These are phyloP conservation scores for Trichoderma guizhouense DNA, from an alignment of 2,329 filamentous ascomycete genomes.

Conservation along the genomic window DNA sequence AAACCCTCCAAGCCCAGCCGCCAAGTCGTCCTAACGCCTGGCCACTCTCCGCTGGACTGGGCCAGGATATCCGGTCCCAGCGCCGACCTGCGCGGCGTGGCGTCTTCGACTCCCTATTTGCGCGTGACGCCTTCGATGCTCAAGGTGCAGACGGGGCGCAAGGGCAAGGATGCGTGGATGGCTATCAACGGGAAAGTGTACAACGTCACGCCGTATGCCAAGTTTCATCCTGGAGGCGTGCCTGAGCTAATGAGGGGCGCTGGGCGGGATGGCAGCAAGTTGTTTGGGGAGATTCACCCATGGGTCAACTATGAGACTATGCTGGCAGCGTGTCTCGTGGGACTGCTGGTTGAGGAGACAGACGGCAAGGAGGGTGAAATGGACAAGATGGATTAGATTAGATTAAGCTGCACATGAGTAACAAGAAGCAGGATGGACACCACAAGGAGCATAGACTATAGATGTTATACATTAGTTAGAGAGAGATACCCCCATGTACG, in stretches of 20 bases:
- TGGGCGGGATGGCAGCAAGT: constrained; percentile 57
- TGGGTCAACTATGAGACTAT: constrained; percentile 74
- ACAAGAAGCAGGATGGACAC: background rate
- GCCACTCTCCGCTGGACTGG: constrained; percentile 95
- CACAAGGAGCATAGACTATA: background rate
- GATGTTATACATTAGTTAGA: constrained; percentile 10
- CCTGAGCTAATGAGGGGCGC: constrained; percentile 66
- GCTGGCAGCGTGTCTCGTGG: constrained; percentile 60
- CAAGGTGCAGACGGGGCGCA: constrained; percentile 73
- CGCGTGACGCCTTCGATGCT: constrained; percentile 82
- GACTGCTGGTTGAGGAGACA: constrained; percentile 58
- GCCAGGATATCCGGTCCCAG: constrained; percentile 67
- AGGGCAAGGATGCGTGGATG: constrained; percentile 86
- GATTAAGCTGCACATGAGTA: background rate
- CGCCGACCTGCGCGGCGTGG: constrained; percentile 64
- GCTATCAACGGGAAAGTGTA: constrained; percentile 87
- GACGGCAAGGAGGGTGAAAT: constrained; percentile 41
- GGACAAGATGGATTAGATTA: constrained; percentile 58
- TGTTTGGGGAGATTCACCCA: constrained; percentile 66
- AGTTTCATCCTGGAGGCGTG: constrained; percentile 86
- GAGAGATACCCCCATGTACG: constrained; percentile 18
- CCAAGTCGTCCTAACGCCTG: constrained; percentile 80
- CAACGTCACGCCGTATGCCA: constrained; percentile 84
- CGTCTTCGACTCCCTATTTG: constrained; percentile 52
- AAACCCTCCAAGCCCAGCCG: constrained; percentile 56